Evolutionary conservation across 2,329 filamentous ascomycete genomes (phyloP).

Genomic region (Bimuria novae-zelandiae): DNA sequence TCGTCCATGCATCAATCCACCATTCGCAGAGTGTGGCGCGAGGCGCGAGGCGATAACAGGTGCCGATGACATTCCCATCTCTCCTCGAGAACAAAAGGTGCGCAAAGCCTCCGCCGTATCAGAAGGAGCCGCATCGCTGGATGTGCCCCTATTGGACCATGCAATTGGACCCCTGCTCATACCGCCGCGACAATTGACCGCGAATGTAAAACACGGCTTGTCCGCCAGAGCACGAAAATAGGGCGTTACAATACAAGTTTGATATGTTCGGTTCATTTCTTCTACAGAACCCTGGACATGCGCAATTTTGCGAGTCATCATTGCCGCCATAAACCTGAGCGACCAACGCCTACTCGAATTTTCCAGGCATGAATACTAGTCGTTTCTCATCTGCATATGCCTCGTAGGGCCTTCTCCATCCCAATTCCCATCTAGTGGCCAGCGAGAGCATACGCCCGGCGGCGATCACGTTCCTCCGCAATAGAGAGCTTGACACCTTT

Average conservation of each 20-base stretch:
- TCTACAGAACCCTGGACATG: conserved; percentile 41
- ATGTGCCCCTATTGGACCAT: conserved; percentile 1
- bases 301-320: conserved; percentile 37
- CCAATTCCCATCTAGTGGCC: conserved; percentile 48
- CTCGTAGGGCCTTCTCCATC: conserved; percentile 32
- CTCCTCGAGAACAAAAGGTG: too few relatives aligned
- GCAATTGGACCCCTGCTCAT: not conserved
- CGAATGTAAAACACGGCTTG: conserved; percentile 2
- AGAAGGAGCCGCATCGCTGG: not conserved
- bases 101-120: not conserved
- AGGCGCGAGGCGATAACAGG: too few relatives aligned
- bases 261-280: conserved; percentile 24
- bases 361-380: conserved; percentile 31
- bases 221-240: not conserved
- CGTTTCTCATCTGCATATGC: conserved; percentile 33
- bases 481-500: conserved; percentile 99
- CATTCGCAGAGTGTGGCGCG: too few relatives aligned
- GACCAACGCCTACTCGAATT: conserved; percentile 43
- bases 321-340: conserved; percentile 36
- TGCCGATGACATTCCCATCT: too few relatives aligned
- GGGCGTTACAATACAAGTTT: not conserved
- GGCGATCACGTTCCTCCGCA: conserved; percentile 98
- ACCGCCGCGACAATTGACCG: too few relatives aligned
- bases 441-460: conserved; percentile 70
- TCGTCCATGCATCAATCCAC: too few relatives aligned